A percentile compares a stretch with the other conserved stretches of the same genome.
Evolutionary conservation across 129 eudicot species (phyloP).

Genomic region (Helianthus annuus): HanXRQr2.0-SUNRISE NC_035433.2:83271037-83271536

Average conservation of each 20-base stretch:
- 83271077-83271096: too few relatives aligned
- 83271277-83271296: constrained; percentile 67
- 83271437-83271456: neutral
- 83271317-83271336: constrained; percentile 87
- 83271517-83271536: neutral
- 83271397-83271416: neutral
- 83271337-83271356: constrained; percentile 97
- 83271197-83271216: constrained; percentile 25
- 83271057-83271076: too few relatives aligned
- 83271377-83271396: neutral
- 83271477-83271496: neutral
- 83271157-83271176: constrained; percentile 17
- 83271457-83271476: neutral
- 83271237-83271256: neutral
- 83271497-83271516: neutral
- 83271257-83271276: constrained; percentile 37
- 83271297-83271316: constrained; percentile 67
- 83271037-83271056: too few relatives aligned
- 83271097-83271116: neutral
- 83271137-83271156: neutral
- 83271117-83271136: neutral
- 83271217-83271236: neutral
- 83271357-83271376: constrained; percentile 12
- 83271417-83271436: neutral
- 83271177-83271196: constrained; percentile 14